phyloP scores from a whole-genome alignment of 2,329 filamentous ascomycete genomes.

The Cladosporium sp. region DNA sequence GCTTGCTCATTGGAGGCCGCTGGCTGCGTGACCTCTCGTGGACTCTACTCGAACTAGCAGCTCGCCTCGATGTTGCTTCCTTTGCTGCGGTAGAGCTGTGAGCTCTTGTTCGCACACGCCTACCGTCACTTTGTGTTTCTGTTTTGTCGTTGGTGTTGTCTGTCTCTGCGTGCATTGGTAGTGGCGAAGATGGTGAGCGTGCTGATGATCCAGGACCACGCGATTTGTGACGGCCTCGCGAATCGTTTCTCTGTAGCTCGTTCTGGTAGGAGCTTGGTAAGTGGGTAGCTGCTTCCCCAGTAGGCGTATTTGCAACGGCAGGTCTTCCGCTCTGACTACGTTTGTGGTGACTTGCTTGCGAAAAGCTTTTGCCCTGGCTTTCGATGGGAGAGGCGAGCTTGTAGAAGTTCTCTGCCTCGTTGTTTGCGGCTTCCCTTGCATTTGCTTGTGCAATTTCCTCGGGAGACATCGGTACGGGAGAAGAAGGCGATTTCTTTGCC shows the following conservation, averaged over 20 bases:
- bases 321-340: too few relatives aligned
- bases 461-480: conserved; percentile 89
- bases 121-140: conserved; percentile 11
- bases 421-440: conserved; percentile 43
- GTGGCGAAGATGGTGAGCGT: conserved; percentile 73
- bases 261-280: background rate
- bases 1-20: conserved; percentile 1
- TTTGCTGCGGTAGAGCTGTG: background rate
- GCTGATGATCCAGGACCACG: conserved; percentile 55
- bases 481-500: conserved; percentile 82
- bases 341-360: too few relatives aligned
- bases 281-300: conserved; percentile 23
- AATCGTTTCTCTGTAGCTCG: conserved; percentile 11
- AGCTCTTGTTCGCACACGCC: background rate
- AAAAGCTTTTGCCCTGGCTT: too few relatives aligned
- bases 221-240: conserved; percentile 59
- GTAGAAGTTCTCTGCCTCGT: conserved; percentile 46
- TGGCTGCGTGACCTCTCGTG: background rate
- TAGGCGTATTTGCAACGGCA: conserved; percentile 15
- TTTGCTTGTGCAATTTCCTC: conserved; percentile 57
- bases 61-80: conserved; percentile 29
- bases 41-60: conserved; percentile 20
- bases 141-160: conserved; percentile 28
- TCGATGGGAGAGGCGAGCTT: conserved; percentile 37
- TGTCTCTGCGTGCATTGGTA: conserved; percentile 57